Evolutionary conservation across 202 grass and related monocot genomes (phyloP), one percentile per base, ranked within the genome.

Genomic region (Schoenoplectus triqueter): DNA sequence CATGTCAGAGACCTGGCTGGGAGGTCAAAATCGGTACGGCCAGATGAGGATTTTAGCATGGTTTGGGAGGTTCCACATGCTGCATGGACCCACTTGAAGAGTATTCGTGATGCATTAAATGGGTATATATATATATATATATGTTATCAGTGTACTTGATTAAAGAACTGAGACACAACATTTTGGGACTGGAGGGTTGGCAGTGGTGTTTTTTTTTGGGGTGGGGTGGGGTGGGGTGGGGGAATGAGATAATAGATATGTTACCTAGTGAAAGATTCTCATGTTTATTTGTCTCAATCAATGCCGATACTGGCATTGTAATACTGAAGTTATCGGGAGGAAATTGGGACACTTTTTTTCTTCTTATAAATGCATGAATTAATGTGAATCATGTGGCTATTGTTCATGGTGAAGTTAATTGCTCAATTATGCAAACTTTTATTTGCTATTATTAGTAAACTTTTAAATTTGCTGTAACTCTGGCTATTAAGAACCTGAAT

Each of bases 21-120:
- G 68, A 93, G 84, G 73, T 98, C 96, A 77, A 88, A 78, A 87
- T 98, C 96, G 6, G 96, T 98, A 21, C 85, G 96, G 15, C 93
- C 96, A 82, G 96, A 98, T 91, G 93, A 98, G 85, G 88, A 92
- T 85, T 98, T 98, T 83, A 95, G 91, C 79, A 94, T 98, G 96
- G 96, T 98, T 51, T 98, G 96, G 96, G 96, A 98, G 89, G 96
- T 98, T 60, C 96, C 96, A 84, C 66, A 88, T 90, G 87, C 93
- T 88, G 96, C 96, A 44, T 98, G 93, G 96, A 94, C 96, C 73
- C 96, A 95, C 88, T 90, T 98, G 87, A 98, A 98, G 82, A 95
- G 89, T 73, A 98, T 98, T 71, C 90, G 86, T 81, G 88, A 87
- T 75, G 93, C 96, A 80, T 10, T 95, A 71, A 94, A 88, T 78